Percentiles rank a stretch among this genome's conserved stretches.
Conservation (phyloP, 2,329 filamentous ascomycete genomes). For the Pseudogymnoascus sp. region DNA sequence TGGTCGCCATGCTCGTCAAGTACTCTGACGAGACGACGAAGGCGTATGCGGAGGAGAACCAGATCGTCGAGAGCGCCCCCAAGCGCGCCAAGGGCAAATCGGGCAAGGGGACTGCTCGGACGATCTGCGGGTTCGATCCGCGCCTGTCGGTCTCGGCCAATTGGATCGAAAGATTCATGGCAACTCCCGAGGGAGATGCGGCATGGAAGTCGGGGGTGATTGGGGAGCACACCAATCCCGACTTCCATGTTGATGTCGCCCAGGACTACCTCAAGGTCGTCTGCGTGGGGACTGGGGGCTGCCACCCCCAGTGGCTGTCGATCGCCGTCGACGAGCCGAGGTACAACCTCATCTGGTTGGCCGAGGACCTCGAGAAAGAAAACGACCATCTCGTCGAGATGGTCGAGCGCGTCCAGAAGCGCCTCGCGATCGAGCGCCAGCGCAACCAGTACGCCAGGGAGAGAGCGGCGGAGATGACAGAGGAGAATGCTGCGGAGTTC, state of each 20-base stretch:
- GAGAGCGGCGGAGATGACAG: background rate
- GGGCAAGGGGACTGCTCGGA: background rate
- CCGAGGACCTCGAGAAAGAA: background rate
- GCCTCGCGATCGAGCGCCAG: background rate
- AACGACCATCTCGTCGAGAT: background rate
- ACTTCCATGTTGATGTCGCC: background rate
- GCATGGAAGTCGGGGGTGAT: conserved; percentile 1
- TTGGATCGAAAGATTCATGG: background rate
- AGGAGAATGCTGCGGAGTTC: background rate
- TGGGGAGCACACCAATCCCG: background rate
- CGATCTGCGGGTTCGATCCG: background rate
- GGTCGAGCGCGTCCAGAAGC: background rate
- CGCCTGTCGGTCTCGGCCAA: background rate
- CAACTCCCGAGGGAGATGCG: background rate
- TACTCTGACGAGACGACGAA: background rate
- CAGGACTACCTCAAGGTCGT: background rate
- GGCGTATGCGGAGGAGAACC: background rate
- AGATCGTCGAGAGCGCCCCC: background rate
- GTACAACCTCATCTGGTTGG: background rate
- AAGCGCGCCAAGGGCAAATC: conserved; percentile 2
- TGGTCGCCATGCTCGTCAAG: background rate
- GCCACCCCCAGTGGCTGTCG: background rate
- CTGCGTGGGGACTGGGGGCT: background rate
- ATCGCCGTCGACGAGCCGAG: background rate
- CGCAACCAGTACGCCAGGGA: background rate